Conservation (phyloP, 177 flowering plant genomes). For the Telopea speciosissima region DNA sequence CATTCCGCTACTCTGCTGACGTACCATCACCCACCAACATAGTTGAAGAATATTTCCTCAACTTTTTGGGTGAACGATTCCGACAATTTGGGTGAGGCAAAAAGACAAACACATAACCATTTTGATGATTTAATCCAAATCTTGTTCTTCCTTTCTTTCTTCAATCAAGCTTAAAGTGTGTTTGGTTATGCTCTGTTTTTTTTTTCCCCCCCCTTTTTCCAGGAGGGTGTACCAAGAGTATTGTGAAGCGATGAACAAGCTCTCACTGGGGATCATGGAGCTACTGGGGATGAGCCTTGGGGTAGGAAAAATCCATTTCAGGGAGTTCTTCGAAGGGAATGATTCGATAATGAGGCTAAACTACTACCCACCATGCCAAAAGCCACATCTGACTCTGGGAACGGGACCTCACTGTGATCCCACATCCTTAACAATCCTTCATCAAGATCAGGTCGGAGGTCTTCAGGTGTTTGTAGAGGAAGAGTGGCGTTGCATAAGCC, state of each 20-base stretch:
- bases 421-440: constrained; percentile 63
- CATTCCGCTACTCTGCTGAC: constrained; percentile 40
- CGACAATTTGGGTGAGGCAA: constrained; percentile 40
- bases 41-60: constrained; percentile 37
- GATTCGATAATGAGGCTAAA: constrained; percentile 66
- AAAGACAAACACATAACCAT: not conserved
- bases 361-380: constrained; percentile 61
- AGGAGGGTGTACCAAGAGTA: constrained; percentile 54
- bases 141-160: not conserved
- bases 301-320: constrained; percentile 27
- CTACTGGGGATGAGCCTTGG: constrained; percentile 53
- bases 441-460: constrained; percentile 65
- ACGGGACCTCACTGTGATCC: constrained; percentile 77
- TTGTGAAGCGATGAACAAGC: constrained; percentile 47
- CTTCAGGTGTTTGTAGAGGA: constrained; percentile 56
- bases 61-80: constrained; percentile 38
- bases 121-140: too few relatives aligned
- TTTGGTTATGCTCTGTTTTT: not conserved
- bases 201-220: too few relatives aligned
- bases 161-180: not conserved
- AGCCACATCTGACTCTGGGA: constrained; percentile 53
- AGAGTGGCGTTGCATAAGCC: constrained; percentile 46
- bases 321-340: constrained; percentile 45
- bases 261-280: constrained; percentile 56
- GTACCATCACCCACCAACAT: not conserved